A percentile compares a stretch with the other conserved stretches of the same genome.
These are phyloP conservation scores for Penicillium frequentans DNA, from an alignment of 2,329 filamentous ascomycete species.

Conservation along the genomic window DNA sequence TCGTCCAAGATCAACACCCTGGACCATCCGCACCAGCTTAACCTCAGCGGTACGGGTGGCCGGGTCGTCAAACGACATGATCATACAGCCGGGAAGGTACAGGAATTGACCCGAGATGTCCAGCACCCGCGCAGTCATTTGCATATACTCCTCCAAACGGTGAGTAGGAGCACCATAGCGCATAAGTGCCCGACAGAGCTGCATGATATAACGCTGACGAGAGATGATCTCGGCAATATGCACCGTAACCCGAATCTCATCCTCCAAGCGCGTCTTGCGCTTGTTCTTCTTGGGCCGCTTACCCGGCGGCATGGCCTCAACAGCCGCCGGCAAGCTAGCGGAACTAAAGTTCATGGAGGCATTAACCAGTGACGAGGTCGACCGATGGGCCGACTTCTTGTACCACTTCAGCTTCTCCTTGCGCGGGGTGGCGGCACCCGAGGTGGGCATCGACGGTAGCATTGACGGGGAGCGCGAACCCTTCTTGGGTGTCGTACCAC, in stretches of 20 bases:
- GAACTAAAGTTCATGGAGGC: conserved; percentile 39
- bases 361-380: conserved; percentile 39
- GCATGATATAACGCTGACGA: conserved; percentile 80
- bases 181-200: conserved; percentile 86
- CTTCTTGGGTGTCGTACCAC: conserved; percentile 29
- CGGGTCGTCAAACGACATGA: conserved; percentile 76
- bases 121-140: conserved; percentile 81
- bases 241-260: conserved; percentile 61
- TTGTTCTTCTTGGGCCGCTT: conserved; percentile 23
- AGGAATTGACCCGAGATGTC: conserved; percentile 89
- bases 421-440: conserved; percentile 34
- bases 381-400: conserved; percentile 38
- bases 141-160: conserved; percentile 87
- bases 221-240: conserved; percentile 70
- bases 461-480: conserved; percentile 22
- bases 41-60: conserved; percentile 51
- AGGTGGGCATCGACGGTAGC: conserved; percentile 20
- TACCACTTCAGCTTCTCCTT: conserved; percentile 45
- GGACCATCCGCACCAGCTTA: conserved; percentile 45
- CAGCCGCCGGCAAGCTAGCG: conserved; percentile 30
- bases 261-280: conserved; percentile 38
- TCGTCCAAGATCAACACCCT: conserved; percentile 48
- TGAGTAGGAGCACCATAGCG: conserved; percentile 90
- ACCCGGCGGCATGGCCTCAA: conserved; percentile 21
- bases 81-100: conserved; percentile 92